These are phyloP conservation scores for Fusarium solani-melongenae DNA, from an alignment of 2,329 filamentous ascomycete species.

Conservation along the genomic window DNA sequence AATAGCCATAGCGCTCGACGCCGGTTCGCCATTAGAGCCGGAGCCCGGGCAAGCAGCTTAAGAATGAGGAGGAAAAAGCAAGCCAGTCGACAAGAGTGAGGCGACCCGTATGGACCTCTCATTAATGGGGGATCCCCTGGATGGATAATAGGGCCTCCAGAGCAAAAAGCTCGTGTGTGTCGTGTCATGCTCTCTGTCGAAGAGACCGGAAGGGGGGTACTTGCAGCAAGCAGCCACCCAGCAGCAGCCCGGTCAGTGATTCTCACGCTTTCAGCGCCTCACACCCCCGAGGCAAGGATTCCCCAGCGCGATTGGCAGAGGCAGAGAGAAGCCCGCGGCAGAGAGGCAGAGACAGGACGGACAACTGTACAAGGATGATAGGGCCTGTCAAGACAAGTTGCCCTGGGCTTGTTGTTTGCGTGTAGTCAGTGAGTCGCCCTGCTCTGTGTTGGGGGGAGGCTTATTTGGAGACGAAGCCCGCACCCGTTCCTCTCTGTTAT, in stretches of 20 bases:
- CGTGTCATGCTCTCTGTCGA: constrained; percentile 29
- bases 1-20: constrained; percentile 1
- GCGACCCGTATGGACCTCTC: constrained; percentile 11
- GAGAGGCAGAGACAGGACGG: neutral
- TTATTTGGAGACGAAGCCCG: constrained; percentile 5
- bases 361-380: neutral
- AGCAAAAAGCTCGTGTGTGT: constrained; percentile 12
- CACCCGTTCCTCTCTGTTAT: neutral
- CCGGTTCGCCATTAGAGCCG: neutral
- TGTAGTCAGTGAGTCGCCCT: neutral
- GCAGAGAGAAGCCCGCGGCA: constrained; percentile 6
- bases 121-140: neutral
- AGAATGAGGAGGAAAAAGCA: neutral
- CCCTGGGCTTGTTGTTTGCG: neutral
- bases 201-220: neutral
- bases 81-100: constrained; percentile 31
- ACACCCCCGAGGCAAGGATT: constrained; percentile 40
- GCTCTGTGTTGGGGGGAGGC: neutral
- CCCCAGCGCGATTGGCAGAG: constrained; percentile 37
- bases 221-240: neutral
- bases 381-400: neutral
- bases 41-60: neutral
- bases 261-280: constrained; percentile 20
- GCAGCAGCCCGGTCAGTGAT: neutral
- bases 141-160: neutral